Evolutionary conservation across 2,329 filamentous ascomycete species (phyloP), one percentile per base, ranked within the genome.

Genomic region (Neonectria sp.): DNA sequence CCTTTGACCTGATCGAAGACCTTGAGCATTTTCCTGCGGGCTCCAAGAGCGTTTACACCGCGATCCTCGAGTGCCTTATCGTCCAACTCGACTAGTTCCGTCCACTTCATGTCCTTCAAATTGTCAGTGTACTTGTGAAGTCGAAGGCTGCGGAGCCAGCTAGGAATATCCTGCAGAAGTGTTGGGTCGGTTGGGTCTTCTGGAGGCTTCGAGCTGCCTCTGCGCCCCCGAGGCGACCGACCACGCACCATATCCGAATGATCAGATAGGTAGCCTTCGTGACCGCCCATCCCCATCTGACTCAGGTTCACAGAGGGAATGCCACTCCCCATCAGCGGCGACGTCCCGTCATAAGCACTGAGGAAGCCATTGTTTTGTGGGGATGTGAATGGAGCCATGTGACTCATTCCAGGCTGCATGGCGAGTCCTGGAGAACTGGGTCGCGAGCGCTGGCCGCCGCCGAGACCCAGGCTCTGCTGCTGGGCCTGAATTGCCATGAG

Each of bases 41-140:
- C 96, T 75, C 96, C 96, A 63, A 98, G 88, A 60, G 96, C 96
- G 80, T 97, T 98, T 35, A 99, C 96, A 56, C 96, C 96, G 59
- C 94, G 92, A 29, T 94, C 93, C 83, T 98, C 95, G 70, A 99
- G 86, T 55, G 94, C 95, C 78, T 95, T 95, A 74, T 99, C 96
- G 76, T 98, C 94, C 74, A 99, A 85, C 81, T 96, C 93, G 67
- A 99, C 86, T 74, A 99, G 84, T 60, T 99, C 96, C 31, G 92
- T 93, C 96, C 96, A 99, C 77, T 96, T 95, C 86, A 98, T 90
- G 78, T 98, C 95, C 84, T 98, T 99, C 71, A 99, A 84, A 75
- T 98, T 97, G 74, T 99, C 96, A 11, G 96, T 99, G 83, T 99
- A 99, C 86, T 99, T 99, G 87, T 99, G 96, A 76, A 99, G 87